Evolutionary conservation across 129 eudicot species (phyloP).

Genomic region (Mikania micrantha): DNA sequence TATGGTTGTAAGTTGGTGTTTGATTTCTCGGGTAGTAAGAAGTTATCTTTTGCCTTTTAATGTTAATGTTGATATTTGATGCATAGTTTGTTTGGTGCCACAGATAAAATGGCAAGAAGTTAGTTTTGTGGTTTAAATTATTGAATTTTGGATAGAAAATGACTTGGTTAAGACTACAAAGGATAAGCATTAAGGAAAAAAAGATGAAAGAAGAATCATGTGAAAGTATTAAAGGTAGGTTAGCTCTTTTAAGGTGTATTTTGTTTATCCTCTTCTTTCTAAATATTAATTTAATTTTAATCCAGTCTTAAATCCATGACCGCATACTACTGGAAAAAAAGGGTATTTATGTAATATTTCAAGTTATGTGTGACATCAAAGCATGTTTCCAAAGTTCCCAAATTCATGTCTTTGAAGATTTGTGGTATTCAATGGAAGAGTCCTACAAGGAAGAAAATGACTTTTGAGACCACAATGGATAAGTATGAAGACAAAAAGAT

Average conservation of each 20-base stretch:
- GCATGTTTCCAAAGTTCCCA: slow-evolving; percentile 26
- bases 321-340: slow-evolving; percentile 2
- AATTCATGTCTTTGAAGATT: slow-evolving; percentile 32
- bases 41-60: slow-evolving; percentile 5
- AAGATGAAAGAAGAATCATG: slow-evolving; percentile 33
- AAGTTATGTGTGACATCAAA: slow-evolving; percentile 21
- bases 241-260: slow-evolving; percentile 9
- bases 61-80: slow-evolving; percentile 14
- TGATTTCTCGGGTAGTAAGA: slow-evolving; percentile 12
- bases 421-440: slow-evolving; percentile 37
- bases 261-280: not conserved
- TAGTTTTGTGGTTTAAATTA: slow-evolving; percentile 14
- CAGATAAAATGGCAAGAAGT: slow-evolving; percentile 11
- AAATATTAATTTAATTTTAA: slow-evolving; percentile 1
- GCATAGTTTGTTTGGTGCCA: slow-evolving; percentile 10
- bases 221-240: slow-evolving; percentile 20
- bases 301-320: slow-evolving; percentile 13
- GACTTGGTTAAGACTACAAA: slow-evolving; percentile 21
- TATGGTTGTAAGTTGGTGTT: slow-evolving; percentile 34
- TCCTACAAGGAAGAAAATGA: slow-evolving; percentile 31
- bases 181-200: slow-evolving; percentile 25
- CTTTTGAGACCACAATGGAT: slow-evolving; percentile 33
- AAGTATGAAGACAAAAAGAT: slow-evolving; percentile 31
- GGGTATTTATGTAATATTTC: slow-evolving; percentile 26
- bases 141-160: slow-evolving; percentile 21